A percentile compares a stretch with the other conserved stretches of the same genome.
Evolutionary conservation across 2,329 filamentous ascomycete species (phyloP).

Genomic region (Fusarium chlamydosporum): DNA sequence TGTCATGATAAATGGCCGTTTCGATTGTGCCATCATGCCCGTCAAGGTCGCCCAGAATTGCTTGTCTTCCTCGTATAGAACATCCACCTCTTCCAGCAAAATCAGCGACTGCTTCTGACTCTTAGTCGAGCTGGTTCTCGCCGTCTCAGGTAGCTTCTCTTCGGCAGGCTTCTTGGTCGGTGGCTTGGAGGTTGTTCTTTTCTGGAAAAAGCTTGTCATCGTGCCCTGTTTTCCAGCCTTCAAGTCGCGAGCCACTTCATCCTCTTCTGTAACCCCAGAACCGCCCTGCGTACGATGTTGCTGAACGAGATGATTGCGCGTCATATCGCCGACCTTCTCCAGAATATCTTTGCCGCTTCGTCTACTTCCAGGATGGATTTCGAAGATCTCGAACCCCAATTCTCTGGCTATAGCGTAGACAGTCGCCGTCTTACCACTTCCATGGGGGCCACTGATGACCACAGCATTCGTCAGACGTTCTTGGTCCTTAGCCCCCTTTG

Average conservation of each 20-base stretch:
- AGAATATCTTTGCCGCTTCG: conserved; percentile 90
- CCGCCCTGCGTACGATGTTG: conserved; percentile 58
- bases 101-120: conserved; percentile 94
- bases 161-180: conserved; percentile 49
- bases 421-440: conserved; percentile 93
- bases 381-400: conserved; percentile 92
- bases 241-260: conserved; percentile 63
- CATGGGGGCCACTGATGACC: conserved; percentile 89
- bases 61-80: conserved; percentile 95
- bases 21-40: conserved; percentile 84
- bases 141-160: conserved; percentile 49
- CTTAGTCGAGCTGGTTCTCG: conserved; percentile 57
- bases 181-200: conserved; percentile 53
- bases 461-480: conserved; percentile 78
- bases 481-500: conserved; percentile 59
- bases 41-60: conserved; percentile 92
- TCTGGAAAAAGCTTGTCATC: conserved; percentile 86
- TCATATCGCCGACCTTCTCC: conserved; percentile 97
- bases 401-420: conserved; percentile 94
- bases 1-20: conserved; percentile 92
- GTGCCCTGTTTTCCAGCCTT: conserved; percentile 81
- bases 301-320: conserved; percentile 88
- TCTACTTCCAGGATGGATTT: conserved; percentile 88
- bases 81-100: conserved; percentile 91
- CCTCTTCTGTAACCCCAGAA: conserved; percentile 50